Evolutionary conservation across 805 yeast genomes (phyloP).

Genomic region (Sugiyamaella lignohabitans): DNA sequence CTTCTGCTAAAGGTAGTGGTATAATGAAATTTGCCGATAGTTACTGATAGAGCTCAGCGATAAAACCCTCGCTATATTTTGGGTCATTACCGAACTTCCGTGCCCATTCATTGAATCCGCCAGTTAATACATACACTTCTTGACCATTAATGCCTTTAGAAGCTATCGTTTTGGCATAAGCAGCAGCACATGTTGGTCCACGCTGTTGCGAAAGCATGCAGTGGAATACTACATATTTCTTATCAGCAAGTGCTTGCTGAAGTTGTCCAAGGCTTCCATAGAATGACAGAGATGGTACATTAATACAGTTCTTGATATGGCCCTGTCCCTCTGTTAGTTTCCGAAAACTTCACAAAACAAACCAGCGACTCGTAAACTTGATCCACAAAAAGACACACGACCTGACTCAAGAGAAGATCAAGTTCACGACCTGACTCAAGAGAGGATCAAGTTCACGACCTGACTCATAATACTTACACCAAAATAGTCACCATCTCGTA

Average conservation of each 20-base stretch:
- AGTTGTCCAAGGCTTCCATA: slow-evolving; percentile 36
- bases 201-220: slow-evolving; percentile 88
- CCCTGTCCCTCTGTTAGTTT: no score
- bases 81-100: slow-evolving; percentile 50
- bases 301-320: slow-evolving; percentile 50
- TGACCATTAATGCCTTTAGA: slow-evolving; percentile 29
- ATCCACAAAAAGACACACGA: background rate
- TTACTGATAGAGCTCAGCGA: slow-evolving; percentile 15
- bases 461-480: slow-evolving; percentile 43
- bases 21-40: no score
- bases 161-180: slow-evolving; percentile 42
- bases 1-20: no score
- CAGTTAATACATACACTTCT: slow-evolving; percentile 63
- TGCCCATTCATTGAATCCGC: slow-evolving; percentile 89
- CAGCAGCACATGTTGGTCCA: slow-evolving; percentile 80
- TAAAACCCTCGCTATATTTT: slow-evolving; percentile 18
- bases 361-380: slow-evolving; percentile 20
- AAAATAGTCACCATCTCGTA: slow-evolving; percentile 71
- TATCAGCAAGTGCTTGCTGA: slow-evolving; percentile 31
- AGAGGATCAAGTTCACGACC: background rate
- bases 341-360: no score
- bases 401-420: background rate
- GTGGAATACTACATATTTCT: slow-evolving; percentile 68
- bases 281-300: slow-evolving; percentile 49
- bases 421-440: background rate